Conservation (phyloP, 495 filamentous ascomycete genomes). For the Hyaloscypha variabilis region DNA sequence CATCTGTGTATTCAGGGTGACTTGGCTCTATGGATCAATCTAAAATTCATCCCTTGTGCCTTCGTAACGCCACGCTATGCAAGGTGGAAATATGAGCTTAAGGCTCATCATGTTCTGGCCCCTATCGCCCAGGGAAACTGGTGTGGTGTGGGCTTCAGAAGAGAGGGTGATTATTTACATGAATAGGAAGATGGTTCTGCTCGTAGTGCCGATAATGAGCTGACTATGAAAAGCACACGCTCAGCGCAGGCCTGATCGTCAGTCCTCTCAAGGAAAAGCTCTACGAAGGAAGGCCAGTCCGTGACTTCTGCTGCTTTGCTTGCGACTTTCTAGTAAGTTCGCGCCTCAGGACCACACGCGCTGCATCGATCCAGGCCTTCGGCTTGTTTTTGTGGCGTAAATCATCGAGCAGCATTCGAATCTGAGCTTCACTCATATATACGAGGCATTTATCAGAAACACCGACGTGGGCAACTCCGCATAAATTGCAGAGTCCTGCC, state of each 20-base stretch:
- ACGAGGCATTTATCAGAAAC: constrained; percentile 56
- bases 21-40: no score
- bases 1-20: background rate
- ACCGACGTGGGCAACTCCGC: constrained; percentile 68
- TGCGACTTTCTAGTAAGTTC: background rate
- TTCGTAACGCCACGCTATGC: background rate
- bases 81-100: background rate
- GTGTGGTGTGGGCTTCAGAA: no score
- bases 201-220: no score
- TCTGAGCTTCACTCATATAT: constrained; percentile 56
- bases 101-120: background rate
- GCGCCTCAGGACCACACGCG: constrained; percentile 34
- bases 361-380: constrained; percentile 48
- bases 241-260: no score
- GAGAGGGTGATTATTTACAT: background rate
- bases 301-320: background rate
- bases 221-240: background rate
- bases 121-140: background rate
- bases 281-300: background rate
- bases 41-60: background rate
- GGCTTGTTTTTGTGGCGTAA: constrained; percentile 60
- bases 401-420: constrained; percentile 61
- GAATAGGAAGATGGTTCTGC: background rate
- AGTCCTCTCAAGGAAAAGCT: background rate
- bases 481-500: constrained; percentile 65